These are phyloP conservation scores for Eucalyptus cladocalyx DNA, from an alignment of 345 rosid species.

Conservation along the genomic window DNA sequence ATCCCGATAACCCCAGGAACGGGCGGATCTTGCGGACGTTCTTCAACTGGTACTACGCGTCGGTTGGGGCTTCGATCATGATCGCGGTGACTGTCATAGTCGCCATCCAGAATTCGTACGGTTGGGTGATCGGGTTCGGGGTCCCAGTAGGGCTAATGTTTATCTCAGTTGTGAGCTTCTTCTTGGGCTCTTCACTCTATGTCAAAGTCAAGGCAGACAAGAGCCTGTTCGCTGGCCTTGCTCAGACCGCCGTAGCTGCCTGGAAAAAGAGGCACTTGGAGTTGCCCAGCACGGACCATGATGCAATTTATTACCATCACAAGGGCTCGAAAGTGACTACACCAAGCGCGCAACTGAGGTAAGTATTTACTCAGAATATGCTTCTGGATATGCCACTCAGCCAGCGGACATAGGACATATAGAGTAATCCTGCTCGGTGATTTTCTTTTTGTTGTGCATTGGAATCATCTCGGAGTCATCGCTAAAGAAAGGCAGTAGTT, in stretches of 20 bases:
- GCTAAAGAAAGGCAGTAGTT: neutral
- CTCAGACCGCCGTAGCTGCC: constrained; percentile 17
- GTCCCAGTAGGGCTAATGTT: constrained; percentile 38
- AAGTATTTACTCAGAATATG: neutral
- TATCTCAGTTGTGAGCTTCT: constrained; percentile 9
- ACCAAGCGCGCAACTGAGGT: constrained; percentile 33
- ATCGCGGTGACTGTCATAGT: constrained; percentile 24
- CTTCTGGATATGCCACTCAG: neutral
- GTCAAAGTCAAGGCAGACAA: constrained; percentile 20
- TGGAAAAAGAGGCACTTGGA: constrained; percentile 19
- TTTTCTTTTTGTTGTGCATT: neutral
- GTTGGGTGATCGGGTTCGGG: constrained; percentile 46
- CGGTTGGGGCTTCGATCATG: constrained; percentile 24
- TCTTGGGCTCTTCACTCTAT: constrained; percentile 27
- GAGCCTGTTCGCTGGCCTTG: constrained; percentile 30
- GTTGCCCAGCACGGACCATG: constrained; percentile 6
- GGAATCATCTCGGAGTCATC: neutral
- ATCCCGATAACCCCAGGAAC: constrained; percentile 27
- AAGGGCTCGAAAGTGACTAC: constrained; percentile 12
- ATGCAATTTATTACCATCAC: constrained; percentile 3
- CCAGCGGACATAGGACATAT: neutral
- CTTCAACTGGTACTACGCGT: constrained; percentile 54
- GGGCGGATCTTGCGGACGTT: constrained; percentile 21
- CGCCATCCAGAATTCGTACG: constrained; percentile 20
- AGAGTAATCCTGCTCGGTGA: too few species aligned